Percentiles rank a stretch among this genome's conserved stretches.
These are phyloP conservation scores for Rhododendron ovatum DNA, from an alignment of 148 eudicot genomes.

Conservation along the genomic window DNA sequence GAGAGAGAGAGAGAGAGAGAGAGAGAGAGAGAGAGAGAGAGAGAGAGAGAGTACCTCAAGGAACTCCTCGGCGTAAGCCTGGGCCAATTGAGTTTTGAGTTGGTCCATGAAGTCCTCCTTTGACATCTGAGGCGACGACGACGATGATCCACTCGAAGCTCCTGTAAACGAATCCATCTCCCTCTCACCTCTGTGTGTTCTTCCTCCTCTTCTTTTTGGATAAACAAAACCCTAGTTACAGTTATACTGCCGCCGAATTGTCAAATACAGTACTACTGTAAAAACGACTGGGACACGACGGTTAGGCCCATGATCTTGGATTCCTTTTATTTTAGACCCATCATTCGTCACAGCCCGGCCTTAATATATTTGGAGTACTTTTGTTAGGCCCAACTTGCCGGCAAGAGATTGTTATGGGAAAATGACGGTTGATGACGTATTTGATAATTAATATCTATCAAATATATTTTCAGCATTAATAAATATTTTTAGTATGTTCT, in stretches of 20 bases:
- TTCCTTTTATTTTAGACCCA: background rate
- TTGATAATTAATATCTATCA: too few species aligned
- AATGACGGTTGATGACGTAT: too few species aligned
- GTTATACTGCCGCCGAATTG: background rate
- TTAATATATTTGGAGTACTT: background rate
- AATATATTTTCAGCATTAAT: too few species aligned
- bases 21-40: background rate
- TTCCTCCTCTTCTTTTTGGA: background rate
- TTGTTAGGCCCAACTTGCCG: background rate
- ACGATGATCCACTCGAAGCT: constrained; percentile 19
- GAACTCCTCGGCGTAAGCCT: constrained; percentile 74
- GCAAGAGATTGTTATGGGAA: too few species aligned
- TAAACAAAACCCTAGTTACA: background rate
- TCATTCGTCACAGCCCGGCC: background rate
- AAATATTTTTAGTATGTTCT: too few species aligned
- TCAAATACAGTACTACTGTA: background rate
- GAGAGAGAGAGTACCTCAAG: constrained; percentile 41
- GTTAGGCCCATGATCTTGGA: background rate
- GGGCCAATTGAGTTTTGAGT: constrained; percentile 62
- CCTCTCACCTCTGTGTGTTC: background rate
- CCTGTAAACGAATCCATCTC: constrained; percentile 46
- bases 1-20: too few species aligned
- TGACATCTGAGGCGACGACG: constrained; percentile 28
- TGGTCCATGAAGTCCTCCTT: constrained; percentile 48
- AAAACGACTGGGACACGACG: background rate